Conservation (phyloP, 345 rosid genomes). For the Pugionium dolabratum region DNA sequence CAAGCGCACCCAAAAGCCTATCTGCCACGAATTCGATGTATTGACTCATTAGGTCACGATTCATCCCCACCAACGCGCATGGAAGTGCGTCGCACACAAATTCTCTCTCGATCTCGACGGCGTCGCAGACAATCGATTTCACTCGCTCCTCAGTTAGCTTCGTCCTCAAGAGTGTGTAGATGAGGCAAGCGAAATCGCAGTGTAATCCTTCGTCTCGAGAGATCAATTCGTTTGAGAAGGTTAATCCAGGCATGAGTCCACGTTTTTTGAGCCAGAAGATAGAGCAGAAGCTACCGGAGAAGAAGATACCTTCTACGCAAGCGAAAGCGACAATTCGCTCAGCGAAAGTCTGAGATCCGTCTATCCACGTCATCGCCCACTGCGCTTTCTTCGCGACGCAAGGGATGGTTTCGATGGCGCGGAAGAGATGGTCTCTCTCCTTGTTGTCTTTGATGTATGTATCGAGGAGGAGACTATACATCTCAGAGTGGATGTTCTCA, state of each 20-base stretch:
- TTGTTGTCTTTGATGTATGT: slow-evolving; percentile 78
- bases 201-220: slow-evolving; percentile 96
- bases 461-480: slow-evolving; percentile 86
- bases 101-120: slow-evolving; percentile 88
- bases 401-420: slow-evolving; percentile 72
- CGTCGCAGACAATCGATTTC: slow-evolving; percentile 66
- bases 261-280: slow-evolving; percentile 94
- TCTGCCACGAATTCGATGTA: slow-evolving; percentile 92
- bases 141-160: slow-evolving; percentile 75
- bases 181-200: slow-evolving; percentile 87
- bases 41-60: slow-evolving; percentile 68
- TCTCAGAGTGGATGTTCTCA: slow-evolving; percentile 94
- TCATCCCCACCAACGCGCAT: slow-evolving; percentile 90
- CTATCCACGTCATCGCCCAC: slow-evolving; percentile 87
- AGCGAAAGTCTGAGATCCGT: slow-evolving; percentile 71
- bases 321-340: slow-evolving; percentile 83
- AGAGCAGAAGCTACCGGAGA: slow-evolving; percentile 90
- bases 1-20: slow-evolving; percentile 66
- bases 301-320: slow-evolving; percentile 94
- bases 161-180: slow-evolving; percentile 54
- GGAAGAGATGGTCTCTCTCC: slow-evolving; percentile 60
- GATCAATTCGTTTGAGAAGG: slow-evolving; percentile 90
- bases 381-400: slow-evolving; percentile 73
- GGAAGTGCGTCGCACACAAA: slow-evolving; percentile 94
- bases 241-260: slow-evolving; percentile 86